A percentile compares a stretch with the other conserved stretches of the same genome.
Evolutionary conservation across 164 flowering plant species (phyloP).

Genomic region (Stephania cephalantha): DNA sequence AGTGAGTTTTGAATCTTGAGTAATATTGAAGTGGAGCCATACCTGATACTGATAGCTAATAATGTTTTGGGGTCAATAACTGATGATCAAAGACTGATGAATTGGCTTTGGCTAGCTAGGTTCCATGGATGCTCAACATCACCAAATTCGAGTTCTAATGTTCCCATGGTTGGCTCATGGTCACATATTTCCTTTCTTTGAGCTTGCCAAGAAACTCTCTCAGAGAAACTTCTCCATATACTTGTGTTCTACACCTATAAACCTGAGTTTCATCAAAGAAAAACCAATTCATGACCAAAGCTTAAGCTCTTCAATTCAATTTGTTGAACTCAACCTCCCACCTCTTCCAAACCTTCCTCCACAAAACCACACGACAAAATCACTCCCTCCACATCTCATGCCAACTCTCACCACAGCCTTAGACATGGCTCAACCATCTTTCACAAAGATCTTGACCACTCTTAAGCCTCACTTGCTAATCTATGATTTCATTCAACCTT

Average conservation of each 20-base stretch:
- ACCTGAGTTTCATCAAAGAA: conserved; percentile 26
- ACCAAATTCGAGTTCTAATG: conserved; percentile 15
- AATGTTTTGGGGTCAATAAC: too few species aligned
- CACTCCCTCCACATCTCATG: conserved; percentile 33
- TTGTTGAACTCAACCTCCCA: conserved; percentile 20
- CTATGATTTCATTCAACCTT: conserved; percentile 29
- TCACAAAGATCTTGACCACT: conserved; percentile 20
- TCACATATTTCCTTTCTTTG: conserved; percentile 36
- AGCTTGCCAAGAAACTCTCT: conserved; percentile 35
- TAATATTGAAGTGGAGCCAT: too few species aligned
- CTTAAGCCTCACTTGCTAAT: conserved; percentile 22
- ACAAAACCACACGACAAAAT: conserved; percentile 22
- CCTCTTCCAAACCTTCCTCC: conserved; percentile 28
- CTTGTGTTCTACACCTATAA: conserved; percentile 41
- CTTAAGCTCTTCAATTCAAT: conserved; percentile 1
- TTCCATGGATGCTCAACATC: background rate
- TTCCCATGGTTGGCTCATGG: conserved; percentile 38
- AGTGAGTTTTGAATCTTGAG: too few species aligned
- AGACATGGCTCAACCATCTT: conserved; percentile 19
- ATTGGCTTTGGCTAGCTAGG: background rate
- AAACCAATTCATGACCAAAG: background rate
- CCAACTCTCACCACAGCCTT: conserved; percentile 30
- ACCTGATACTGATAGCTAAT: too few species aligned
- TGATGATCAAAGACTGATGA: too few species aligned
- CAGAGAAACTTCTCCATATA: conserved; percentile 18